Percentiles rank a stretch among this genome's conserved stretches.
Evolutionary conservation across 805 yeast species (phyloP).

Genomic region (Starmera caribaea): DNA sequence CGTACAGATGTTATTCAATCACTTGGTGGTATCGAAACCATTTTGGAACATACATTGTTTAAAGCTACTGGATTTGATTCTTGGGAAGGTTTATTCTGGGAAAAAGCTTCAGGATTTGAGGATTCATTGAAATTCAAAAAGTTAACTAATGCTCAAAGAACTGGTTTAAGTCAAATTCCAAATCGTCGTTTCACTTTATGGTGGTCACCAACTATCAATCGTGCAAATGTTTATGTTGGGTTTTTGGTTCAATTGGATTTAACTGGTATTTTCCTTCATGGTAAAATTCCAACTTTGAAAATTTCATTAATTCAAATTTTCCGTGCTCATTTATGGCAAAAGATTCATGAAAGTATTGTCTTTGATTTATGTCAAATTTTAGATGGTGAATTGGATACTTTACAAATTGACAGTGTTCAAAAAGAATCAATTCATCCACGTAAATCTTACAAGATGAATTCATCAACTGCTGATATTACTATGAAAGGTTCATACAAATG

Average conservation of each 20-base stretch:
- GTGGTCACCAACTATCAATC: constrained; percentile 99
- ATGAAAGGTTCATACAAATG: constrained; percentile 68
- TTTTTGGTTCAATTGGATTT: constrained; percentile 91
- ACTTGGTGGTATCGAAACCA: constrained; percentile 93
- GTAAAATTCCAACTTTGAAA: constrained; percentile 94
- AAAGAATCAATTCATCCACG: constrained; percentile 95
- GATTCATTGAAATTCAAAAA: constrained; percentile 92
- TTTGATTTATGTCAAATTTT: constrained; percentile 88
- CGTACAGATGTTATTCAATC: constrained; percentile 96
- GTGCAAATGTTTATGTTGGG: constrained; percentile 97
- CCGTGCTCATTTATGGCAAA: constrained; percentile 98
- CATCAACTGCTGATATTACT: constrained; percentile 88
- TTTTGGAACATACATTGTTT: constrained; percentile 87
- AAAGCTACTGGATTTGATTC: constrained; percentile 96
- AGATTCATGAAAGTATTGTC: constrained; percentile 92
- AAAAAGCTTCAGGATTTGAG: constrained; percentile 93
- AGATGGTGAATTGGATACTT: constrained; percentile 75
- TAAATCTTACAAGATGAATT: constrained; percentile 93
- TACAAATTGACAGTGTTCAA: constrained; percentile 78
- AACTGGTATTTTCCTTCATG: constrained; percentile 95
- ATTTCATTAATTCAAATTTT: constrained; percentile 93
- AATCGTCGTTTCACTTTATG: constrained; percentile 93
- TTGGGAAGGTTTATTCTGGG: constrained; percentile 99
- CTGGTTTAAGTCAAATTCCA: constrained; percentile 96
- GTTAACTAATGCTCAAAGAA: constrained; percentile 93